Evolutionary conservation across 129 eudicot genomes (phyloP).

Genomic region (Solidago caesia): DNA sequence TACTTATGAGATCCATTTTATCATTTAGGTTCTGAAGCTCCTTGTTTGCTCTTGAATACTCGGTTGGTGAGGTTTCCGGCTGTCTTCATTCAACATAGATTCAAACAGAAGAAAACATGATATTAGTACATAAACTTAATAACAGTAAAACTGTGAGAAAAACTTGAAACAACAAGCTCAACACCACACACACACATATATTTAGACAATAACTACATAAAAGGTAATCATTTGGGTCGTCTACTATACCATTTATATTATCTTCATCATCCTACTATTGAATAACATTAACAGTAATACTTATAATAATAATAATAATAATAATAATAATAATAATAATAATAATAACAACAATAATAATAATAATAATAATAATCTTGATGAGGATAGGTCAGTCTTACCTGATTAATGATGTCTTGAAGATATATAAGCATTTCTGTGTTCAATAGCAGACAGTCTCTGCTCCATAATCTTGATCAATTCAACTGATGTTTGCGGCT

Average conservation of each 20-base stretch:
- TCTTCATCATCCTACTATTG: background rate
- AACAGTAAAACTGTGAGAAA: background rate
- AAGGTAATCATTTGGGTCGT: conserved; percentile 1
- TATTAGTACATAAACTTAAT: conserved; percentile 20
- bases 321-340: too few relatives aligned
- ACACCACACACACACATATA: conserved; percentile 3
- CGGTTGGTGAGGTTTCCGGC: conserved; percentile 76
- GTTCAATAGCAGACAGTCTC: conserved; percentile 62
- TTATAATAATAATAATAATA: background rate
- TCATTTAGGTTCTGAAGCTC: conserved; percentile 67
- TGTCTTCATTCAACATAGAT: conserved; percentile 54
- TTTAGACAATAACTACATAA: background rate
- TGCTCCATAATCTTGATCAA: conserved; percentile 76
- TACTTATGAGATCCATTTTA: conserved; percentile 58
- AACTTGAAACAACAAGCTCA: background rate
- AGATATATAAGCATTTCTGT: conserved; percentile 64
- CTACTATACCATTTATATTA: background rate
- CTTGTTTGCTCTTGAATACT: conserved; percentile 81
- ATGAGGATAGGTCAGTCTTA: conserved; percentile 23
- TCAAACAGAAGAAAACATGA: conserved; percentile 11
- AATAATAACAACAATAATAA: too few relatives aligned
- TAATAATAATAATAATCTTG: background rate
- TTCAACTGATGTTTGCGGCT: conserved; percentile 64
- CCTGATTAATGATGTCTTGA: conserved; percentile 58
- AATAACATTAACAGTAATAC: too few relatives aligned